phyloP scores from a whole-genome alignment of 306 rosid species.

The Psophocarpus tetragonolobus region DNA sequence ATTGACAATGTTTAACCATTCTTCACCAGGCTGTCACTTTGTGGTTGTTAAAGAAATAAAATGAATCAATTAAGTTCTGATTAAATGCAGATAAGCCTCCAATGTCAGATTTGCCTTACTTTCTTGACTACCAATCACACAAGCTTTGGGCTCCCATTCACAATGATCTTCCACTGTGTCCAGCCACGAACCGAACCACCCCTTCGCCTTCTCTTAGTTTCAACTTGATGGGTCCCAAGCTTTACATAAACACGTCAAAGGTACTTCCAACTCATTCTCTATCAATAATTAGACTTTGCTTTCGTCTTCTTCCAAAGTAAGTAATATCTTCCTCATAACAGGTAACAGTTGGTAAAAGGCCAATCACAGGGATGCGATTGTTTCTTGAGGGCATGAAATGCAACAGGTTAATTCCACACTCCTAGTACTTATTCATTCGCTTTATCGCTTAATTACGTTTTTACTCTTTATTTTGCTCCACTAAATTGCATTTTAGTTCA shows the following conservation, averaged over 20 bases:
- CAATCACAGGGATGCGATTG: constrained; percentile 86
- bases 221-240: constrained; percentile 84
- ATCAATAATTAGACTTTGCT: not conserved
- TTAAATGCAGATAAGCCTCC: constrained; percentile 82
- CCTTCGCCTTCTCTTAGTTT: constrained; percentile 58
- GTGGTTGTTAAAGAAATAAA: constrained; percentile 28
- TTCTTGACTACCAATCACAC: constrained; percentile 84
- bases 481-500: no score
- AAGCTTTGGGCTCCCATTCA: constrained; percentile 88
- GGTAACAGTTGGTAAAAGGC: constrained; percentile 72
- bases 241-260: constrained; percentile 62
- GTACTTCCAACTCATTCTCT: constrained; percentile 38
- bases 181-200: constrained; percentile 54
- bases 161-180: constrained; percentile 75
- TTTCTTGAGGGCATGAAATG: constrained; percentile 92
- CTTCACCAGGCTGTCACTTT: not conserved
- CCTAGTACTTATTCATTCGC: not conserved
- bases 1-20: constrained; percentile 47
- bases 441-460: not conserved
- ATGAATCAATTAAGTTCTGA: not conserved
- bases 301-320: not conserved
- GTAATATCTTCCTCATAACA: constrained; percentile 28
- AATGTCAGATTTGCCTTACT: constrained; percentile 69
- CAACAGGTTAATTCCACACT: constrained; percentile 59
- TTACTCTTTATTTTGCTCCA: no score